Evolutionary conservation across 352 stramenopile species (phyloP).

Genomic region (Thraustotheca clavata): DNA sequence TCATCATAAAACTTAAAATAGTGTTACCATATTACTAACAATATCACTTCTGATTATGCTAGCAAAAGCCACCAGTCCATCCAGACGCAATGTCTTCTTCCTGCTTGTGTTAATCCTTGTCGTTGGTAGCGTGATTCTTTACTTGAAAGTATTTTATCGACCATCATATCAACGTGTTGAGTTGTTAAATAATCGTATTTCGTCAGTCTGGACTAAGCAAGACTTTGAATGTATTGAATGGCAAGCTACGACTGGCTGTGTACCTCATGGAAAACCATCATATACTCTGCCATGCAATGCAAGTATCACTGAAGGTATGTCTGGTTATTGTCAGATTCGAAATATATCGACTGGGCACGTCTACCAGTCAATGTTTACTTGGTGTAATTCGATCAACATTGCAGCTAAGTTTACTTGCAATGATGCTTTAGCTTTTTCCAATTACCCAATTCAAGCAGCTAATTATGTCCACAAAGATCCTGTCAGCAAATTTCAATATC

Average conservation of each 20-base stretch:
- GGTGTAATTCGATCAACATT: slow-evolving; percentile 43
- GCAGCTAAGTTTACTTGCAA: slow-evolving; percentile 36
- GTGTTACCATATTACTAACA: no score
- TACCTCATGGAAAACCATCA: background rate
- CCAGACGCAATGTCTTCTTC: no score
- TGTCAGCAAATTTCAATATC: background rate
- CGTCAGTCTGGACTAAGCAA: background rate
- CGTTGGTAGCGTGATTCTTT: no score
- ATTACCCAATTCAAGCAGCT: slow-evolving; percentile 29
- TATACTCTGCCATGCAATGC: slow-evolving; percentile 29
- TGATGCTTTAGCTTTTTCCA: slow-evolving; percentile 35
- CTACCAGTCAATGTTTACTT: slow-evolving; percentile 42
- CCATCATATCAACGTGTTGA: no score
- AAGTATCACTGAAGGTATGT: slow-evolving; percentile 30
- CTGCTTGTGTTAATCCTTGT: no score
- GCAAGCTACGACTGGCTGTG: slow-evolving; percentile 6
- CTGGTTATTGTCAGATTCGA: slow-evolving; percentile 41
- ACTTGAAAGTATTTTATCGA: no score
- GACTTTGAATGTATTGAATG: slow-evolving; percentile 21
- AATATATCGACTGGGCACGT: slow-evolving; percentile 26
- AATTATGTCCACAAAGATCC: slow-evolving; percentile 26
- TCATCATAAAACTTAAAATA: no score
- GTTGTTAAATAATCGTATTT: no score
- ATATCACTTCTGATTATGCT: no score
- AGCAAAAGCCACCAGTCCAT: no score